Evolutionary conservation across 192 early-diverging fungal species (phyloP), one percentile per base, ranked within the genome.

Genomic region (Lobosporangium transversale): DNA sequence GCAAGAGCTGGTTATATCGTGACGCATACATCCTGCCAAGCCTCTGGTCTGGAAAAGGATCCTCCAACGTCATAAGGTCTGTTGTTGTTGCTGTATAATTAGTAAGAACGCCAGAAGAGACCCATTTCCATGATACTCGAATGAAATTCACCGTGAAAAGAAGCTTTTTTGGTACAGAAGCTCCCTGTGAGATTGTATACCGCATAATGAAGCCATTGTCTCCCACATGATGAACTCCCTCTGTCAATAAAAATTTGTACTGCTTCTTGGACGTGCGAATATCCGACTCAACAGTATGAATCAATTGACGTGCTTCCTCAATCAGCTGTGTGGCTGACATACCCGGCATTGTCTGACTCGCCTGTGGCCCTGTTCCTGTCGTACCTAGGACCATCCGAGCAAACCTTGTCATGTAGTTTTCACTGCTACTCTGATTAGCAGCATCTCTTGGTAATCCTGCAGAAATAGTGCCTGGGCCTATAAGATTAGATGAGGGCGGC

Each of bases 161-260:
- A 33, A 58, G 33, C 23, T 24, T 33, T 42, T 20, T 18, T 37
- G 35, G 57, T 57, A 23, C 5, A 47, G 49, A 3, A 14, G 40
- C n/a, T 10, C n/a, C 33, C 11, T 11, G n/a, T 17, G 33, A 35
- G 15, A 76, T 45, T 10, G 73, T 67, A 53, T 67, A 76, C 2
- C 53, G 64, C 48, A 67, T 57, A 21, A 76, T 52, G 51, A 76
- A 76, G 32, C 60, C 64, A 21, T 62, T 48, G 26, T 76, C 73
- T 20, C 73, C 73, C 5, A 67, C 24, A 36, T 44, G 67, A 27
- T 76, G 73, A 31, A 20, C 21, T 11, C 73, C 73, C 26, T 62
- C 53, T 5, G 63, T 31, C 23, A 76, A 40, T 0, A 12, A 21
- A 35, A 76, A 62, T 45, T 62, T 67, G 73, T 76, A 76, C 54